phyloP scores from a whole-genome alignment of 768 basidiomycete genomes.

The Psilocybe sp. region DNA sequence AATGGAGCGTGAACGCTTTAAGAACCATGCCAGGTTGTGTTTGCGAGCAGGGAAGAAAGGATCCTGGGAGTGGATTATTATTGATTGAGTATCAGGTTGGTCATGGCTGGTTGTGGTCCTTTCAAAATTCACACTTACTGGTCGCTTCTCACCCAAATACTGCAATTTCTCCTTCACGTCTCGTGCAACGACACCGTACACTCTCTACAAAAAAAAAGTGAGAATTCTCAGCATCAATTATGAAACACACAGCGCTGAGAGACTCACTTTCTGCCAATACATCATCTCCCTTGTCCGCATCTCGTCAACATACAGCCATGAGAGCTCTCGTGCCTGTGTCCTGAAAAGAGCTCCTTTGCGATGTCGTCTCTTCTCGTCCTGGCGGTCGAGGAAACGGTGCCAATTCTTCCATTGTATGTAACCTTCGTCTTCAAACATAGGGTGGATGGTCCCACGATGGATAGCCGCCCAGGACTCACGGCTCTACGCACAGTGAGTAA shows the following conservation, averaged over 20 bases:
- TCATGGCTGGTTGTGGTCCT: too few species aligned
- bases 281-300: conserved; percentile 31
- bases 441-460: conserved; percentile 33
- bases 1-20: conserved; percentile 38
- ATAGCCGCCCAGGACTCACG: conserved; percentile 43
- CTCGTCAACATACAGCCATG: conserved; percentile 34
- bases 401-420: conserved; percentile 43
- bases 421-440: conserved; percentile 37
- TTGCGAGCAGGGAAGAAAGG: conserved; percentile 33
- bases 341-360: conserved; percentile 31
- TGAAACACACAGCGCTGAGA: background rate
- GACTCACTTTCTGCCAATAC: conserved; percentile 29
- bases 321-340: conserved; percentile 26
- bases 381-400: conserved; percentile 39
- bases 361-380: conserved; percentile 30
- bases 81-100: too few species aligned
- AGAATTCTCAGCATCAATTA: background rate
- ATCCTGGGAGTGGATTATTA: conserved; percentile 23
- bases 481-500: conserved; percentile 25
- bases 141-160: conserved; percentile 23
- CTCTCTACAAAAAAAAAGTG: conserved; percentile 20
- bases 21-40: conserved; percentile 36
- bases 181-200: conserved; percentile 25
- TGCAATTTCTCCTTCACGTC: conserved; percentile 28
- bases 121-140: conserved; percentile 23